Percentiles rank a stretch among this genome's conserved stretches.
phyloP scores from a whole-genome alignment of 768 basidiomycete species.

The Collybia nuda region DNA sequence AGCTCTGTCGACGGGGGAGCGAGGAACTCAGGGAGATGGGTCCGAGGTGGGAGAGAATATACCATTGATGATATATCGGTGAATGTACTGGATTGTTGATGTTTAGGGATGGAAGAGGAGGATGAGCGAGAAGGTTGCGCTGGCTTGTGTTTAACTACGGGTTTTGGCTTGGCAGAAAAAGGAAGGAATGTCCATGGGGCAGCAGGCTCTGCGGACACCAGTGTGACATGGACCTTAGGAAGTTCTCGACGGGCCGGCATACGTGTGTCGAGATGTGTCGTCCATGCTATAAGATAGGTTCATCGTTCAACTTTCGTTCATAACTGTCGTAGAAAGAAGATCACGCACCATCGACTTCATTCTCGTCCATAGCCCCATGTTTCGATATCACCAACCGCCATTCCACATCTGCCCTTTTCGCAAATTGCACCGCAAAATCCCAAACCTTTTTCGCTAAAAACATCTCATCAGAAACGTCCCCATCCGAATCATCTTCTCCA shows the following conservation, averaged over 20 bases:
- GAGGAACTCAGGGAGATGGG: conserved; percentile 39
- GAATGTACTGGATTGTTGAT: conserved; percentile 26
- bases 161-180: conserved; percentile 12
- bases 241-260: conserved; percentile 37
- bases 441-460: conserved; percentile 64
- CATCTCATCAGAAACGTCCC: conserved; percentile 36
- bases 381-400: conserved; percentile 80
- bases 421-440: conserved; percentile 65
- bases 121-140: conserved; percentile 23
- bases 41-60: conserved; percentile 46
- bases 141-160: conserved; percentile 16
- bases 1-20: conserved; percentile 32
- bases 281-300: conserved; percentile 57
- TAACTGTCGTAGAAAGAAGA: conserved; percentile 1
- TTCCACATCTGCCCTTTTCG: conserved; percentile 67
- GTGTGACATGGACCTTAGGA: conserved; percentile 56
- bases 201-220: conserved; percentile 60
- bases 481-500: conserved; percentile 26
- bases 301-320: conserved; percentile 4
- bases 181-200: conserved; percentile 60
- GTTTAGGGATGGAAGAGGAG: conserved; percentile 20
- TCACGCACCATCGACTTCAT: conserved; percentile 66
- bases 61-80: conserved; percentile 50
- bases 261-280: conserved; percentile 43
- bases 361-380: conserved; percentile 55